phyloP scores from a whole-genome alignment of 176 grass and related monocot genomes.

The Elaeis guineensis region DNA sequence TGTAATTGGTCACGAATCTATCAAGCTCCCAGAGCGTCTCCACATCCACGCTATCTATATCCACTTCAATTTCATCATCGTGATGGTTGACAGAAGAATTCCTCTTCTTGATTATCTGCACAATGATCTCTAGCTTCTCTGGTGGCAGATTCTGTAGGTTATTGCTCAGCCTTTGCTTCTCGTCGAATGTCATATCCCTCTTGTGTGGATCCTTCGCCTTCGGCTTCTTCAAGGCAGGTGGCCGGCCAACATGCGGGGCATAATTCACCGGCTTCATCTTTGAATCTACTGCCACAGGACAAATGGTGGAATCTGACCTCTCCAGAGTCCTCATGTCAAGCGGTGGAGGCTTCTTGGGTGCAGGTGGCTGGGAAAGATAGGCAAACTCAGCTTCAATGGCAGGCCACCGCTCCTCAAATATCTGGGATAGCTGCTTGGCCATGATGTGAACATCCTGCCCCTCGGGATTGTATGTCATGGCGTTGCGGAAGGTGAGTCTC shows the following conservation, averaged over 20 bases:
- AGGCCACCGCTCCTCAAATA: constrained; percentile 79
- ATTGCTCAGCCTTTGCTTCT: constrained; percentile 14
- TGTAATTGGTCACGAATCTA: constrained; percentile 94
- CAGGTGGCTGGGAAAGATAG: constrained; percentile 22
- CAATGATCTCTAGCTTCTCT: constrained; percentile 70
- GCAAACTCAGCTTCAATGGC: constrained; percentile 67
- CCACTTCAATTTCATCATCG: constrained; percentile 99
- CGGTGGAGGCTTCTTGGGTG: constrained; percentile 54
- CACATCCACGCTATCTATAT: constrained; percentile 95
- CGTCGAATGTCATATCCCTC: constrained; percentile 94
- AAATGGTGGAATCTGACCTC: constrained; percentile 52
- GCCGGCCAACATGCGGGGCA: constrained; percentile 11
- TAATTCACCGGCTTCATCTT: constrained; percentile 32
- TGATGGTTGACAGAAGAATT: constrained; percentile 76
- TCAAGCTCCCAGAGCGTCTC: constrained; percentile 98
- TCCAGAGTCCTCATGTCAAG: constrained; percentile 50
- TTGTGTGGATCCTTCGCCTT: constrained; percentile 92
- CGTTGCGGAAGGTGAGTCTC: constrained; percentile 78
- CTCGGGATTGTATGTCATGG: constrained; percentile 93
- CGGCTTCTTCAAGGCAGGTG: constrained; percentile 80
- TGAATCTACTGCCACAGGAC: constrained; percentile 30
- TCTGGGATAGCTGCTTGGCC: constrained; percentile 63
- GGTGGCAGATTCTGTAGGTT: constrained; percentile 15
- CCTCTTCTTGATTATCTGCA: constrained; percentile 92
- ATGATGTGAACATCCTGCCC: constrained; percentile 92